Base-by-base conservation (phyloP, 208 protist species). In the Leishmania guyanensis region DNA sequence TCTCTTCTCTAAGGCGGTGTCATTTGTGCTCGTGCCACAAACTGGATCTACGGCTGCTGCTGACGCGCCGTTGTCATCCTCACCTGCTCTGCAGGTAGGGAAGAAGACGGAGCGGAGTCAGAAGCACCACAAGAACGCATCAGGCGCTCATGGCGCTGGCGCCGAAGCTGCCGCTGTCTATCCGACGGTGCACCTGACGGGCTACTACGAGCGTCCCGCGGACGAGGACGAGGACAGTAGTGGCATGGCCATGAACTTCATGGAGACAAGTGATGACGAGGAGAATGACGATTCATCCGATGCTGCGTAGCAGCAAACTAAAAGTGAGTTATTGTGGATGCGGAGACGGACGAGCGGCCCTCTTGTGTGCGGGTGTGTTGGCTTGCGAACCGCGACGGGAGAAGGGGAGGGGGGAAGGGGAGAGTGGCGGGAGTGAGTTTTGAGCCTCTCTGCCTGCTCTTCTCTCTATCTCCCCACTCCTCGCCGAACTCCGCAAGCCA, bases 101-200 rank as follows among this genome's bases (percentile, higher is more conserved):
- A 81, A 76, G 65, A 85, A 82, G 77, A 33, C 53, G 8, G 26
- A n/a, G 22, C 82, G 73, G 20, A 39, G 72, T 56, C 73, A 79
- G 53, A 58, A 64, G 29, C 20, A 50, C 5, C n/a, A 73, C 9
- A 64, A 78, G 17, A 29, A 20, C 10, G 17, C 43, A 36, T 36
- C 68, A 20, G 46, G 46, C 2, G 43, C 43, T n/a, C 36, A 72
- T 29, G 43, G 68, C n/a, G 68, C 2, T 64, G 73, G 64, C 3
- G 71, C 36, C 3, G 84, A 1, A 3, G 74, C 22, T n/a, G 20
- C 65, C 10, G 79, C 72, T 8, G 81, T 43, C 14, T 89, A 84
- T 51, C 91, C 89, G 22, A 88, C 86, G n/a, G 86, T 96, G 53
- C 93, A 96, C 62, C 82, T 96, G 16, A 96, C 90, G 1, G 93